Conservation (phyloP, 768 basidiomycete genomes). For the Phlebiopsis flavidoalba region DNA sequence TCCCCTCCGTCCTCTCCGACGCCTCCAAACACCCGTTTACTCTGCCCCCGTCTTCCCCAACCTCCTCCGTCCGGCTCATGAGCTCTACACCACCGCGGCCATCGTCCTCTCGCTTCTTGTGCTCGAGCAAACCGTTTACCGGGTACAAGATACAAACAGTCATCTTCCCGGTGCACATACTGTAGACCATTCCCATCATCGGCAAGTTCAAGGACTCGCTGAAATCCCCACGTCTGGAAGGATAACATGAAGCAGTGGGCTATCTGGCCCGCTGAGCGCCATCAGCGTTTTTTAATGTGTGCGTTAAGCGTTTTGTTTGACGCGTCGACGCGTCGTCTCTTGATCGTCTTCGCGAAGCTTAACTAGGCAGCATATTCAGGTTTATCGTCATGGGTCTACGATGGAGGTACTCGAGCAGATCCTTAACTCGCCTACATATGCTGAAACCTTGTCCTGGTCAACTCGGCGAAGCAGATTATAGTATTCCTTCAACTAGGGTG, state of each 20-base stretch:
- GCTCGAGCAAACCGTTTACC: conserved; percentile 85
- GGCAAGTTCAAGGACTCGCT: conserved; percentile 94
- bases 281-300: conserved; percentile 99
- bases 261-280: conserved; percentile 79
- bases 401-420: conserved; percentile 96
- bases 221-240: conserved; percentile 81
- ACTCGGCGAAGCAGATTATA: conserved; percentile 85
- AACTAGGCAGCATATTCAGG: conserved; percentile 36
- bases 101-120: conserved; percentile 71
- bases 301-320: not conserved
- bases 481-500: conserved; percentile 83
- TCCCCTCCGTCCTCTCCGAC: conserved; percentile 30
- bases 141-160: conserved; percentile 84
- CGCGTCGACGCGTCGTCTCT: not conserved
- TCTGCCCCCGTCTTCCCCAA: conserved; percentile 24
- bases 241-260: conserved; percentile 92
- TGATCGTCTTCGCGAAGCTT: not conserved
- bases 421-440: conserved; percentile 86
- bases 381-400: conserved; percentile 97
- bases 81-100: conserved; percentile 67
- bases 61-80: conserved; percentile 29
- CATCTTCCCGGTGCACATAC: conserved; percentile 79
- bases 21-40: conserved; percentile 8
- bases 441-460: conserved; percentile 93
- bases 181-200: conserved; percentile 97